phyloP scores from a whole-genome alignment of 768 basidiomycete genomes.

The Cystofilobasidium bisporidii region DNA sequence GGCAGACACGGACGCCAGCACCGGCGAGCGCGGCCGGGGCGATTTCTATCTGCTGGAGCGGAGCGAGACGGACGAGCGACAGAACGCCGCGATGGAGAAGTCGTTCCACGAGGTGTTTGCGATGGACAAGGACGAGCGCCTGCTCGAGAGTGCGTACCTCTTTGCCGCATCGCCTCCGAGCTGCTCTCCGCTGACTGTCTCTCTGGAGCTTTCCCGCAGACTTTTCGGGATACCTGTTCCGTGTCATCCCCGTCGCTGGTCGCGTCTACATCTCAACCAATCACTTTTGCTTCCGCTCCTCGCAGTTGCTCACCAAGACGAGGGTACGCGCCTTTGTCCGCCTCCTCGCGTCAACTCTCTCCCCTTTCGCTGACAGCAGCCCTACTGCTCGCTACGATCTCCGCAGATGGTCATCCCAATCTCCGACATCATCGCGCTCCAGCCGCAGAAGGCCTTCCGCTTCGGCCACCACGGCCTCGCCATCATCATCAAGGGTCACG shows the following conservation, averaged over 20 bases:
- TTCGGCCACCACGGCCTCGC: slow-evolving; percentile 85
- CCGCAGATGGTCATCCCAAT: slow-evolving; percentile 87
- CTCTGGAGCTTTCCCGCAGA: slow-evolving; percentile 45
- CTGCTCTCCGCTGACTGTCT: background rate
- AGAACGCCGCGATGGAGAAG: slow-evolving; percentile 48
- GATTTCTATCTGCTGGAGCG: slow-evolving; percentile 76
- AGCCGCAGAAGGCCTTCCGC: slow-evolving; percentile 75
- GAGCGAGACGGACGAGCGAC: slow-evolving; percentile 45
- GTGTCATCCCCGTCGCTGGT: slow-evolving; percentile 80
- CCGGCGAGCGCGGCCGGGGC: background rate
- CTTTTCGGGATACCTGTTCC: slow-evolving; percentile 80
- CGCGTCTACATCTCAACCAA: slow-evolving; percentile 83
- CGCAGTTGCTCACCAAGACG: slow-evolving; percentile 69
- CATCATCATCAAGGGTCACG: slow-evolving; percentile 86
- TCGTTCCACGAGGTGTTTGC: slow-evolving; percentile 78
- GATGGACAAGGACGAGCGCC: slow-evolving; percentile 71
- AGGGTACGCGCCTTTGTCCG: slow-evolving; percentile 52
- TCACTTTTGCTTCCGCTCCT: slow-evolving; percentile 90
- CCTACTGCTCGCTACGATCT: background rate
- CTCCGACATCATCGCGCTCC: slow-evolving; percentile 70
- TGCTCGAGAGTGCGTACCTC: slow-evolving; percentile 69
- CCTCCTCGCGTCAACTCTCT: slow-evolving; percentile 9
- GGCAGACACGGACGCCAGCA: background rate
- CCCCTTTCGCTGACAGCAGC: background rate
- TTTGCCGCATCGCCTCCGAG: background rate